Conservation (phyloP, 2,329 filamentous ascomycete genomes). For the Gnomoniopsis sp. region DNA sequence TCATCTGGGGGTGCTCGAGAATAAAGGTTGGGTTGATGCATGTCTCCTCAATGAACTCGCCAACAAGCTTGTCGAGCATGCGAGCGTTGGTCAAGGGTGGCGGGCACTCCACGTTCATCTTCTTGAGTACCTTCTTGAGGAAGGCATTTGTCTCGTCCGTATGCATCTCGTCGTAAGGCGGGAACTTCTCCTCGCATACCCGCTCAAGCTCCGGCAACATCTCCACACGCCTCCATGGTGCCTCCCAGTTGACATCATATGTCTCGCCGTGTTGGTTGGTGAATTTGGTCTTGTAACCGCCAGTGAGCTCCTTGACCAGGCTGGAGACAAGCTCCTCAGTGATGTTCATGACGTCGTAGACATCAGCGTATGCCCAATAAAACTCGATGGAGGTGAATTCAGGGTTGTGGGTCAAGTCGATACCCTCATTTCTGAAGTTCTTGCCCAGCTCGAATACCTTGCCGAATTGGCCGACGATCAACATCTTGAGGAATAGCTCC, state of each 20-base stretch:
- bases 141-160: slow-evolving; percentile 86
- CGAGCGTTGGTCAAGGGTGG: slow-evolving; percentile 89
- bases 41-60: slow-evolving; percentile 92
- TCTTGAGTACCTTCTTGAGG: slow-evolving; percentile 78
- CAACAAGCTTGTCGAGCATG: slow-evolving; percentile 93
- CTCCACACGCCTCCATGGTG: slow-evolving; percentile 87
- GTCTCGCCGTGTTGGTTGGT: slow-evolving; percentile 81
- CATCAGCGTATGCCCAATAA: slow-evolving; percentile 89
- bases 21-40: slow-evolving; percentile 94
- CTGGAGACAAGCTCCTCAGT: slow-evolving; percentile 92
- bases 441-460: slow-evolving; percentile 94
- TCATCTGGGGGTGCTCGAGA: slow-evolving; percentile 73
- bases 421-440: slow-evolving; percentile 91
- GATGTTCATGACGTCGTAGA: slow-evolving; percentile 85
- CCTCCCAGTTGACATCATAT: slow-evolving; percentile 93
- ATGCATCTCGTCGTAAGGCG: slow-evolving; percentile 82
- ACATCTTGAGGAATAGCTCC: slow-evolving; percentile 95
- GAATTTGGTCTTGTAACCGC: slow-evolving; percentile 80
- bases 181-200: slow-evolving; percentile 89
- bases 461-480: slow-evolving; percentile 89
- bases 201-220: slow-evolving; percentile 95
- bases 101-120: slow-evolving; percentile 85
- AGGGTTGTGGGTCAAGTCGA: slow-evolving; percentile 92
- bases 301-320: slow-evolving; percentile 84
- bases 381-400: slow-evolving; percentile 99